Base-by-base conservation (phyloP, 2,329 filamentous ascomycete species). In the Penicillium sp. region DNA sequence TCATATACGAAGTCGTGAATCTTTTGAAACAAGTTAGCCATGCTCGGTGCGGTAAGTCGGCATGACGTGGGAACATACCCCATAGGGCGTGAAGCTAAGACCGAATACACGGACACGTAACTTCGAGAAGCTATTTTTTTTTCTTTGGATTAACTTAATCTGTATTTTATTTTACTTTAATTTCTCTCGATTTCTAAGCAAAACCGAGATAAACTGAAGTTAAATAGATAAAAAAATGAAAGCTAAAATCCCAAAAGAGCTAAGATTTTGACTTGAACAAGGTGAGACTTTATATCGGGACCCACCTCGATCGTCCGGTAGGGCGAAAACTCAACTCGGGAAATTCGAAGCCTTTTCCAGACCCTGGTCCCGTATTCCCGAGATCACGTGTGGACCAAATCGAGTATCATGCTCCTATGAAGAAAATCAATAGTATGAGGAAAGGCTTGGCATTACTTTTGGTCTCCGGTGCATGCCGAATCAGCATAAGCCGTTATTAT, bases 361-460 rank as follows among this genome's bases (percentile, higher is more conserved):
- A 41, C 19, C 42, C 32, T 50, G 29, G 38, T 29, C 19, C 43
- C 56, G 54, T 61, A 59, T 61, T 49, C 47, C 60, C 59, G 57
- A 23, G 48, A 40, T 61, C 60, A 62, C 56, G 47, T 60, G 58
- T 9, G 2, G 2, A n/a, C 56, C 49, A 3, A 47, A 62, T 56
- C 1, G 38, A 45, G 60, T 45, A 61, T 41, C 18, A 61, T 53
- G 36, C 46, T 59, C 60, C 60, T 53, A n/a, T n/a, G n/a, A 42
- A 32, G 14, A 13, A 45, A 27, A n/a, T n/a, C 26, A 14, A 18
- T 41, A 23, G n/a, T n/a, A n/a, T 34, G 41, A 42, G 29, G 32
- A 41, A 42, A 43, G 23, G 18, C 56, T 59, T 57, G 59, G 56
- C 59, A 27, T 52, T 36, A 13, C 32, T 34, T 32, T 11, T 16